A percentile compares a stretch with the other conserved stretches of the same genome.
These are phyloP conservation scores for Hypoxylon rubiginosum DNA, from an alignment of 2,329 filamentous ascomycete species.

Conservation along the genomic window DNA sequence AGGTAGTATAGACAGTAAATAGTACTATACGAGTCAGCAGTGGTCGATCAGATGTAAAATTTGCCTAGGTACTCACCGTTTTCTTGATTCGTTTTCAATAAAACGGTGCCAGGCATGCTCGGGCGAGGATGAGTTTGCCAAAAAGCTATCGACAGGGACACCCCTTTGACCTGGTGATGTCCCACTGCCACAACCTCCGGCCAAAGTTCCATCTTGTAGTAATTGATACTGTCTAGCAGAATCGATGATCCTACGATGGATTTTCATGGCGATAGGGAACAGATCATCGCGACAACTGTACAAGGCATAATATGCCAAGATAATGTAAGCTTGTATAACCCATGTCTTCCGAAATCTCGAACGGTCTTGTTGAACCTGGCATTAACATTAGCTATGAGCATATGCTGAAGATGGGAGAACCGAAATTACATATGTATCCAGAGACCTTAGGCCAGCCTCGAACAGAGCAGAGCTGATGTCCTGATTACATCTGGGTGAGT, in stretches of 20 bases:
- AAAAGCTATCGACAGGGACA: neutral
- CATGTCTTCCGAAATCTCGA: conserved; percentile 24
- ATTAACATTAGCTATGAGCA: neutral
- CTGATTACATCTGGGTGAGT: conserved; percentile 19
- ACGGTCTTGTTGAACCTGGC: conserved; percentile 5
- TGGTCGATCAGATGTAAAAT: neutral
- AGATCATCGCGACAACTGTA: conserved; percentile 26
- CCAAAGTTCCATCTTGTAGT: conserved; percentile 11
- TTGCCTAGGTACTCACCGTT: conserved; percentile 5
- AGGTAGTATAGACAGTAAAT: conserved; percentile 30
- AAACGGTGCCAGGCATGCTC: conserved; percentile 58
- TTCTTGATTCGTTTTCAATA: conserved; percentile 59
- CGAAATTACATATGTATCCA: conserved; percentile 22
- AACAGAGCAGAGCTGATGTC: conserved; percentile 25
- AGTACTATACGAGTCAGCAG: conserved; percentile 8
- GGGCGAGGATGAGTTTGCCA: conserved; percentile 45
- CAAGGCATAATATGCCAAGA: conserved; percentile 26
- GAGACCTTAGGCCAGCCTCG: conserved; percentile 18
- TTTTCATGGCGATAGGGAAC: conserved; percentile 21
- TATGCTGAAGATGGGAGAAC: neutral
- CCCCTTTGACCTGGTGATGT: conserved; percentile 4
- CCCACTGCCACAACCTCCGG: neutral
- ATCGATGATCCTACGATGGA: conserved; percentile 26
- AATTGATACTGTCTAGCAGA: conserved; percentile 18
- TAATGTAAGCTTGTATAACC: conserved; percentile 24